These are phyloP conservation scores for Fistulina hepatica DNA, from an alignment of 1,284 basidiomycete species.

Conservation along the genomic window DNA sequence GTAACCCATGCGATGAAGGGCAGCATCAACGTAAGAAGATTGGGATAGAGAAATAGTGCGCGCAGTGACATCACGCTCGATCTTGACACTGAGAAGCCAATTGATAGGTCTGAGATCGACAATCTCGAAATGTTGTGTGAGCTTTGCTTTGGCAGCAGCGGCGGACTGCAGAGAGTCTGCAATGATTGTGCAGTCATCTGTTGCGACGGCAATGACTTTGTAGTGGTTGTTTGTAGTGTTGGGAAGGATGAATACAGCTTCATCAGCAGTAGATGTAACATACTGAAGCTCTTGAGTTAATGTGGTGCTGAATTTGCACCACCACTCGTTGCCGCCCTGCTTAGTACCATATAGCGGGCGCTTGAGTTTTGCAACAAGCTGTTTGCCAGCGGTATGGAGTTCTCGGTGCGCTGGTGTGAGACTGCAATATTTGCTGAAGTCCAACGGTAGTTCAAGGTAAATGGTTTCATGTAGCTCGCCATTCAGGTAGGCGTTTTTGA, in stretches of 20 bases:
- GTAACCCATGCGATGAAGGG: constrained; percentile 15
- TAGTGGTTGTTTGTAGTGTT: too few species aligned
- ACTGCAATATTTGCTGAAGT: too few species aligned
- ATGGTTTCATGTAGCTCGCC: too few species aligned
- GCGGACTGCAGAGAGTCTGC: constrained; percentile 11
- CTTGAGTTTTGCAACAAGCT: constrained; percentile 2
- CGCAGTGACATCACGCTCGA: constrained; percentile 12
- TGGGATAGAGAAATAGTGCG: constrained; percentile 18
- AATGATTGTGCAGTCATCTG: constrained; percentile 24
- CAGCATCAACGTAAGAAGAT: constrained; percentile 18
- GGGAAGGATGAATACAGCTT: constrained; percentile 8
- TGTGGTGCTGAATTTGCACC: background rate
- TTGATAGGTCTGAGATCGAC: constrained; percentile 19
- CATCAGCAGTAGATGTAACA: constrained; percentile 1
- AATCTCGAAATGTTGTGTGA: constrained; percentile 18
- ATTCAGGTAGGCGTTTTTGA: too few species aligned
- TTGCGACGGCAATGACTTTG: constrained; percentile 19
- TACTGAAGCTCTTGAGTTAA: constrained; percentile 1
- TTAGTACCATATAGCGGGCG: constrained; percentile 4
- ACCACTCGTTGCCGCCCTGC: constrained; percentile 7
- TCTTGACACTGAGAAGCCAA: constrained; percentile 19
- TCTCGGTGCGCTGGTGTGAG: too few species aligned
- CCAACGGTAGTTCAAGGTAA: too few species aligned
- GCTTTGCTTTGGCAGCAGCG: constrained; percentile 12
- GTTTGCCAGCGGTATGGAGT: constrained; percentile 5